Evolutionary conservation across 371 early-diverging fungal species (phyloP).

Genomic region (Syncephalastrum racemosum): DNA sequence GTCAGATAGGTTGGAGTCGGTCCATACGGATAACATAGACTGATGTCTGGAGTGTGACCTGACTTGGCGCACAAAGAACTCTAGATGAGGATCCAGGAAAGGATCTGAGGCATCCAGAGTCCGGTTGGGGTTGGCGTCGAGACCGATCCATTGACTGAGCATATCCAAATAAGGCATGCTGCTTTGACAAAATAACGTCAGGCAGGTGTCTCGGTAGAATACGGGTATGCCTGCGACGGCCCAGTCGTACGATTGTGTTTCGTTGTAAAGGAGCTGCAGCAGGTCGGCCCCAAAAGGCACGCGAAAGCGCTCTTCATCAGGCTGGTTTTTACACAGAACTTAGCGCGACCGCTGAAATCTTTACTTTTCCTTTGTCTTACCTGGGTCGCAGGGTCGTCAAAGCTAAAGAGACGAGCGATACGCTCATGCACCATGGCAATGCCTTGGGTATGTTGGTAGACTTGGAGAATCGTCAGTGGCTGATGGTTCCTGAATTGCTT

Average conservation of each 20-base stretch:
- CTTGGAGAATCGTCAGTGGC: slow-evolving; percentile 25
- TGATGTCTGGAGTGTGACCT: too few relatives aligned
- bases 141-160: slow-evolving; percentile 51
- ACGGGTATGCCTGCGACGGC: slow-evolving; percentile 24
- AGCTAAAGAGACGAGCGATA: slow-evolving; percentile 25
- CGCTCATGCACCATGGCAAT: slow-evolving; percentile 24
- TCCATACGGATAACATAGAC: too few relatives aligned
- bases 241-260: slow-evolving; percentile 28
- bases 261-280: slow-evolving; percentile 35
- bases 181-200: slow-evolving; percentile 38
- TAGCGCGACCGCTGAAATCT: background rate
- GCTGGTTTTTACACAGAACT: slow-evolving; percentile 8
- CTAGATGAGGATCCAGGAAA: slow-evolving; percentile 27
- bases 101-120: too few relatives aligned
- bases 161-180: slow-evolving; percentile 51
- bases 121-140: too few relatives aligned
- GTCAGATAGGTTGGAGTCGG: too few relatives aligned
- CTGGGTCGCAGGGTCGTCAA: slow-evolving; percentile 20
- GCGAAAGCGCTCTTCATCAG: slow-evolving; percentile 18
- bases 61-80: slow-evolving; percentile 34
- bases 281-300: slow-evolving; percentile 46
- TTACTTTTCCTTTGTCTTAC: slow-evolving; percentile 1
- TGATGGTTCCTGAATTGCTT: slow-evolving; percentile 20
- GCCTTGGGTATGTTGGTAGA: slow-evolving; percentile 31
- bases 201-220: slow-evolving; percentile 38